Percentiles rank a stretch among this genome's conserved stretches.
phyloP scores from a whole-genome alignment of 2,329 filamentous ascomycete species.

The Alternaria postmessia region DNA sequence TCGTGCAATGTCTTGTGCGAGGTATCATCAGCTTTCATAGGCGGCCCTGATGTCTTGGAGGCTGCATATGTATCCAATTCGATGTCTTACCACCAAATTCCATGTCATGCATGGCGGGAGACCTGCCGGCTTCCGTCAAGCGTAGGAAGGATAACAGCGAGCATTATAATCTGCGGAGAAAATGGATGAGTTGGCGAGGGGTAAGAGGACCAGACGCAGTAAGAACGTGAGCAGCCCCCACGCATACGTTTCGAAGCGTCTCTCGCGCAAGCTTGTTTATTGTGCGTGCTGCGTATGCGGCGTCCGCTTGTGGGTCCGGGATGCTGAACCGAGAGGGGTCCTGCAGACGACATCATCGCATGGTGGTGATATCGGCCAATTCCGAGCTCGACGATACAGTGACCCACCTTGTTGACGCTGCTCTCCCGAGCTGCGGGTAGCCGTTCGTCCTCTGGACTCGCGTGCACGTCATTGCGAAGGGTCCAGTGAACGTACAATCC shows the following conservation, averaged over 20 bases:
- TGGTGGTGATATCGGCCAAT: conserved; percentile 8
- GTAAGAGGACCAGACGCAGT: conserved; percentile 9
- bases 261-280: conserved; percentile 36
- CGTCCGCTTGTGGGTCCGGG: conserved; percentile 23
- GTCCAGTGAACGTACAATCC: conserved; percentile 11
- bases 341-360: conserved; percentile 6
- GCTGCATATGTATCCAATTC: background rate
- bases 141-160: conserved; percentile 9
- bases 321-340: conserved; percentile 19
- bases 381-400: conserved; percentile 4
- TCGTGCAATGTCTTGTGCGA: conserved; percentile 5
- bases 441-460: conserved; percentile 22
- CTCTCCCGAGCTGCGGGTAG: conserved; percentile 22
- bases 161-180: conserved; percentile 22
- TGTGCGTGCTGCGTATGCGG: conserved; percentile 20
- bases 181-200: conserved; percentile 40
- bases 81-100: background rate
- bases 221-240: conserved; percentile 14
- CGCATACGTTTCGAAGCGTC: conserved; percentile 19
- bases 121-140: conserved; percentile 6
- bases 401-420: conserved; percentile 9
- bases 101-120: conserved; percentile 6
- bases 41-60: background rate
- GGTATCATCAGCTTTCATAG: background rate
- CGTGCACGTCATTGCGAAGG: conserved; percentile 23